Conservation (phyloP, 2,329 filamentous ascomycete species). For the Elsinoe fawcettii region DNA sequence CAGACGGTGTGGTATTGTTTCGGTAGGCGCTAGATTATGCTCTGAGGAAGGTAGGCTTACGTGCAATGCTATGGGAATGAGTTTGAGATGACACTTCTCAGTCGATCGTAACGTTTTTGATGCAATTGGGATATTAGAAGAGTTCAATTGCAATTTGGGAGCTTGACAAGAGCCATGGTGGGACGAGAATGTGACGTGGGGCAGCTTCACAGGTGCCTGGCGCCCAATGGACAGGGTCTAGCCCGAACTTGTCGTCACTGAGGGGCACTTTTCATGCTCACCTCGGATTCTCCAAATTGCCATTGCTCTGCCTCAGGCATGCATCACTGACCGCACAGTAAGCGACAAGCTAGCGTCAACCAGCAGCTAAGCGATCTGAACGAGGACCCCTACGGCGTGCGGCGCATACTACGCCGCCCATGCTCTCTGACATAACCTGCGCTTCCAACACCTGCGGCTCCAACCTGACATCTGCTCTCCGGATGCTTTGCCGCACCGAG, state of each 20-base stretch:
- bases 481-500: background rate
- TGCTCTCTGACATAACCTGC: background rate
- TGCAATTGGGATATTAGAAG: background rate
- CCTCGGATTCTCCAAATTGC: background rate
- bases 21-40: background rate
- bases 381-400: background rate
- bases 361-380: background rate
- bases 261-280: background rate
- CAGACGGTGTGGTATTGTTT: background rate
- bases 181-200: background rate
- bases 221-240: background rate
- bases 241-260: background rate
- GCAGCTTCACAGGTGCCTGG: background rate
- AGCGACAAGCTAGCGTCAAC: background rate
- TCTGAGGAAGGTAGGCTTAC: background rate
- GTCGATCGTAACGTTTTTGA: background rate
- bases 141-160: background rate
- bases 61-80: background rate
- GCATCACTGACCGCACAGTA: background rate
- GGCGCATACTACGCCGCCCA: background rate
- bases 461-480: background rate
- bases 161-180: background rate
- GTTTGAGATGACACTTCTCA: background rate
- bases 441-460: background rate
- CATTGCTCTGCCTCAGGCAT: background rate